Conservation (phyloP, 2,329 filamentous ascomycete species). For the Fusarium subtropicale region DNA sequence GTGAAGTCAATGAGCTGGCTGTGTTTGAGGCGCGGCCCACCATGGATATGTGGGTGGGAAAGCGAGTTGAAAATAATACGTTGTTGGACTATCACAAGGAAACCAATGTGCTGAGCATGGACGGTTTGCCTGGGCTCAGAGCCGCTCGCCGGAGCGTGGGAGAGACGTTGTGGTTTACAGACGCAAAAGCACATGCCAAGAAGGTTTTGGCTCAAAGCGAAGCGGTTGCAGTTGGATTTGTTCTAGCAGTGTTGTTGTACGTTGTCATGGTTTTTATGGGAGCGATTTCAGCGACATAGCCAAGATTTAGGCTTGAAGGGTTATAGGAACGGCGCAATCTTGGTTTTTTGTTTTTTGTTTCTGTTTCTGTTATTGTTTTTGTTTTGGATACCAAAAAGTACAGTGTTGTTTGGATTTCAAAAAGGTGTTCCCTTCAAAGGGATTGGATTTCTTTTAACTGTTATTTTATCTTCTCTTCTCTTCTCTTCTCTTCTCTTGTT, state of each 20-base stretch:
- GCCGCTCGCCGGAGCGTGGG: constrained; percentile 63
- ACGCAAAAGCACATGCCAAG: constrained; percentile 48
- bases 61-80: constrained; percentile 61
- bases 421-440: constrained; percentile 21
- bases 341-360: constrained; percentile 11
- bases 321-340: constrained; percentile 42
- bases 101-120: constrained; percentile 67
- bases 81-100: constrained; percentile 66
- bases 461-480: background rate
- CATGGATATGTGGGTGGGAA: constrained; percentile 63
- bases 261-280: constrained; percentile 43
- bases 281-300: constrained; percentile 38
- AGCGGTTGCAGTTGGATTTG: constrained; percentile 51
- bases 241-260: constrained; percentile 49
- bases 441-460: constrained; percentile 19
- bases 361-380: too few relatives aligned
- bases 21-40: constrained; percentile 67
- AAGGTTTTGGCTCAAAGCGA: constrained; percentile 49
- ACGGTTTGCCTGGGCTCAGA: constrained; percentile 68
- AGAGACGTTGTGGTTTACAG: constrained; percentile 59
- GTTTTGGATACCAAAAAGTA: constrained; percentile 43
- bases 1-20: constrained; percentile 51
- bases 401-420: constrained; percentile 39
- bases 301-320: constrained; percentile 32
- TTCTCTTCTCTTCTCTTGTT: background rate